phyloP scores from a whole-genome alignment of 2,329 filamentous ascomycete species.

The Colletotrichum brevisporum region DNA sequence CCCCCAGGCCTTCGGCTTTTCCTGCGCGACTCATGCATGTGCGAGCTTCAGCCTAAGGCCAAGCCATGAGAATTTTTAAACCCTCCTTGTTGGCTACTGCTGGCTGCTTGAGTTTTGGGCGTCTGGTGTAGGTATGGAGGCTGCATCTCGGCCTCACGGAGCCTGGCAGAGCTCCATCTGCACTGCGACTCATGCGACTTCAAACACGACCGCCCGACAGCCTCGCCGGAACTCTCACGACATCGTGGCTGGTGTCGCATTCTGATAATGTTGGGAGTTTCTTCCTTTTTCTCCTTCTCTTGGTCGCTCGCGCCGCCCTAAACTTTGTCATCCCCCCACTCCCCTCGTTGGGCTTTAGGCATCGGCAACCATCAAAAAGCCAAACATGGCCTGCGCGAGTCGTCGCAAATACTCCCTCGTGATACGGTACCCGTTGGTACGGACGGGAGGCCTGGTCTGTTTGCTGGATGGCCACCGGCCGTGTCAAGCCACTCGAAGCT shows the following conservation, averaged over 20 bases:
- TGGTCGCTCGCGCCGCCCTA: background rate
- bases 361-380: background rate
- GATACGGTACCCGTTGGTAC: background rate
- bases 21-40: constrained; percentile 38
- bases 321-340: constrained; percentile 18
- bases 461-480: background rate
- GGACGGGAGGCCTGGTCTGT: background rate
- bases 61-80: constrained; percentile 20
- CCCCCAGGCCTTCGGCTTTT: constrained; percentile 14
- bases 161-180: constrained; percentile 24
- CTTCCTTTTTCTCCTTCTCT: background rate
- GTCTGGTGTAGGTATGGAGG: constrained; percentile 9
- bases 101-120: background rate
- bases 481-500: background rate
- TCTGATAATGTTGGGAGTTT: too few species aligned
- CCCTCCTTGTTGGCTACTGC: background rate
- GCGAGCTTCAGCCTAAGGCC: constrained; percentile 23
- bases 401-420: background rate
- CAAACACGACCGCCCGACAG: constrained; percentile 34
- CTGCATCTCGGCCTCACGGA: constrained; percentile 35
- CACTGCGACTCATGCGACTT: constrained; percentile 38
- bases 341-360: background rate
- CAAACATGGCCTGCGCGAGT: constrained; percentile 2
- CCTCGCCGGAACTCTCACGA: constrained; percentile 26
- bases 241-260: background rate